Base-by-base conservation (phyloP, 805 yeast genomes). In the Kodamaea laetipori region DNA sequence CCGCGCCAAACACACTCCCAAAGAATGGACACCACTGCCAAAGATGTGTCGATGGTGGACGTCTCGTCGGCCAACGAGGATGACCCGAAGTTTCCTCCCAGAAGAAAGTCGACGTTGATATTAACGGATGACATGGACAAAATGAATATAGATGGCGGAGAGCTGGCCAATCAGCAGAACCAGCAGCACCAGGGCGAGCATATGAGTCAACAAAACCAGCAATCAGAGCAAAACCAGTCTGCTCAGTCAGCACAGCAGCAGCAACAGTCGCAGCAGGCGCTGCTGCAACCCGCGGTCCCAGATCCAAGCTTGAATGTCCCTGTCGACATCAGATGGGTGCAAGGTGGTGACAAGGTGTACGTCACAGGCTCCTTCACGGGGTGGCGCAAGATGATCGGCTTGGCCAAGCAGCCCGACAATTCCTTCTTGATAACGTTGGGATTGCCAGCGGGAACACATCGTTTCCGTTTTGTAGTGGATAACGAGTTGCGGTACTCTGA, bases 331-430 rank as follows among this genome's bases (percentile, higher is more conserved):
- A 81, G 80, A 51, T 92, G 99, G 99, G 82, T 81, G 12, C 96
- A 92, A 64, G 98, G 98, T n/a, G 99, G 99, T 48, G 79, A 79
- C 39, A 86, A 86, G 56, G 98, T 94, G 2, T 94, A 90, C 62
- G 96, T 92, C 10, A 94, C 97, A 26, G 99, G 99, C 39, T 86
- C 97, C 0, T 92, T 92, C 66, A 94, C 99, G 0, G 97, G 96
- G 3, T 94, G 99, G 98, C 75, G 97, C 53, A 92, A 90, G 66
- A 92, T 94, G 98, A 90, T 92, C 58, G 95, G 95, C 30, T 70
- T 94, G 55, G 76, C 76, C 23, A 71, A 70, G 63, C 78, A 63
- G 66, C 71, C 55, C 7, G 80, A 81, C 53, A 74, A 75, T 16
- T 71, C 73, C 28, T 83, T 84, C 55, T 72, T 80, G 35, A 84